These are phyloP conservation scores for Clavispora asparagi DNA, from an alignment of 805 yeast genomes.

Conservation along the genomic window DNA sequence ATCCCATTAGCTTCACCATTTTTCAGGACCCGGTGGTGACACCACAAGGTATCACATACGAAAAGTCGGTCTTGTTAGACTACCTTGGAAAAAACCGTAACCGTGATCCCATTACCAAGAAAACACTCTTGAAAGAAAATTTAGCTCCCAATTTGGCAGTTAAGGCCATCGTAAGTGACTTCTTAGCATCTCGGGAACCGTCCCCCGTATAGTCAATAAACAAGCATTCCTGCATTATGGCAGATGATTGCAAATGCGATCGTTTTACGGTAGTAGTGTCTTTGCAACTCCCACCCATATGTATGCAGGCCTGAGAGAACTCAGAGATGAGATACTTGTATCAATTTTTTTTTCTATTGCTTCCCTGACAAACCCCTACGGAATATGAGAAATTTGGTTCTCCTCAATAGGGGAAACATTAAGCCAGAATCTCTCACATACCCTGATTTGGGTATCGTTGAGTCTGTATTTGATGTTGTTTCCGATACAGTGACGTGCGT, in stretches of 20 bases:
- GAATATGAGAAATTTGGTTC: constrained; percentile 44
- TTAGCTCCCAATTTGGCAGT: constrained; percentile 37
- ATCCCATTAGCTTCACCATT: constrained; percentile 37
- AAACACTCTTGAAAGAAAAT: constrained; percentile 26
- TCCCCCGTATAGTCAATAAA: neutral
- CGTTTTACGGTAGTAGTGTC: neutral
- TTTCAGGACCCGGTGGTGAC: constrained; percentile 42
- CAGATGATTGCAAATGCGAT: neutral
- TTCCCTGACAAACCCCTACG: neutral
- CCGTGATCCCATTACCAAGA: constrained; percentile 39
- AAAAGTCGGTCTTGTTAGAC: constrained; percentile 30
- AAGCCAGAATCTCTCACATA: constrained; percentile 49
- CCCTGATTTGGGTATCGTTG: constrained; percentile 57
- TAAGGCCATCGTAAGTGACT: constrained; percentile 11
- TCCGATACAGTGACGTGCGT: constrained; percentile 69
- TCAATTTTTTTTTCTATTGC: neutral
- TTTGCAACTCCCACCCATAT: neutral
- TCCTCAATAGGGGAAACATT: constrained; percentile 52
- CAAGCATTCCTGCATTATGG: too few species aligned
- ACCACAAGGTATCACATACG: constrained; percentile 40
- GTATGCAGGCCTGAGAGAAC: neutral
- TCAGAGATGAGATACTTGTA: neutral
- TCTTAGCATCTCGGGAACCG: neutral
- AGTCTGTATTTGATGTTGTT: constrained; percentile 64
- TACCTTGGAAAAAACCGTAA: constrained; percentile 26